These are phyloP conservation scores for Holtermannia corniformis DNA, from an alignment of 768 basidiomycete genomes.

Conservation along the genomic window DNA sequence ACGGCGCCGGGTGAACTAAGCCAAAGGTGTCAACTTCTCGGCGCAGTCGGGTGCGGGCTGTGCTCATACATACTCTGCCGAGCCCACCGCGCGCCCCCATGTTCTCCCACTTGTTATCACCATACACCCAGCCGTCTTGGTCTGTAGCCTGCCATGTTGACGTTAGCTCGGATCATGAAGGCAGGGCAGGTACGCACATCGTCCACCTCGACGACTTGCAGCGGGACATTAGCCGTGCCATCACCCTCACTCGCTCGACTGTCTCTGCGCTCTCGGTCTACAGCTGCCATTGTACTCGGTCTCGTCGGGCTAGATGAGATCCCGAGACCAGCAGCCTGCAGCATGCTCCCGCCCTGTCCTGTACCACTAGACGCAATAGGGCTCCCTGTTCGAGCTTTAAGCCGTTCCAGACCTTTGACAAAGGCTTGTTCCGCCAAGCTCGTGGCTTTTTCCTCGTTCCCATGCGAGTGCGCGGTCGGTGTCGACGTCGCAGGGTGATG, in stretches of 20 bases:
- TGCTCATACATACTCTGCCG: slow-evolving; percentile 51
- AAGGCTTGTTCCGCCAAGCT: slow-evolving; percentile 42
- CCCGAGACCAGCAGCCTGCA: neutral
- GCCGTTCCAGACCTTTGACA: slow-evolving; percentile 38
- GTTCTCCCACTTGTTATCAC: slow-evolving; percentile 90
- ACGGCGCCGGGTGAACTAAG: slow-evolving; percentile 69
- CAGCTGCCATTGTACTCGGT: slow-evolving; percentile 7
- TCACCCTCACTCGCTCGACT: slow-evolving; percentile 29
- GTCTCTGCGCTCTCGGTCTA: slow-evolving; percentile 9
- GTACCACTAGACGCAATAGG: slow-evolving; percentile 3
- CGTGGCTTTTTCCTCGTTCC: slow-evolving; percentile 1
- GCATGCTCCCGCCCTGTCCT: neutral
- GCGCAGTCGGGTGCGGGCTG: neutral
- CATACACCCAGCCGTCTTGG: slow-evolving; percentile 83
- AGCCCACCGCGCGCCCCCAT: slow-evolving; percentile 66
- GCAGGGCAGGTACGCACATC: slow-evolving; percentile 11
- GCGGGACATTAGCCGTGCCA: neutral
- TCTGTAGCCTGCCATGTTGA: slow-evolving; percentile 57
- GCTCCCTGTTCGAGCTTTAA: slow-evolving; percentile 34
- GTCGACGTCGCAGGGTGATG: neutral
- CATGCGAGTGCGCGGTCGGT: neutral
- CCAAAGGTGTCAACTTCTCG: neutral
- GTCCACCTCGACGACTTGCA: slow-evolving; percentile 20
- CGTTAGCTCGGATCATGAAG: neutral
- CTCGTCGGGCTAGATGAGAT: neutral